Evolutionary conservation across 73 alveolate species (phyloP).

Genomic region (Paramecium bursaria): DNA sequence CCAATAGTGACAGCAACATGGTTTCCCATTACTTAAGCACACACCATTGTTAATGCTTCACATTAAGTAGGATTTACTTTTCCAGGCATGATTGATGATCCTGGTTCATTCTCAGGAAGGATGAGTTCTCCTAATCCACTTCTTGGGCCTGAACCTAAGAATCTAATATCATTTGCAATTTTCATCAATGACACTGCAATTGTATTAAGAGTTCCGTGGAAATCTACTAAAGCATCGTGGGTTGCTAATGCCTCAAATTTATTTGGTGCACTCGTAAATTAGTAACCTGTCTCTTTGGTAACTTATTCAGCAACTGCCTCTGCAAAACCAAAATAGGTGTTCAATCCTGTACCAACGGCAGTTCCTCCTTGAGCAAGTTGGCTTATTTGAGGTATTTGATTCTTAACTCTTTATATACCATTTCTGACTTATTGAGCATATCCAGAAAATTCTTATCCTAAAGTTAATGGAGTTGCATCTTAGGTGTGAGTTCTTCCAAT

Average conservation of each 20-base stretch:
- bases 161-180: conserved; percentile 98
- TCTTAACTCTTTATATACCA: conserved; percentile 84
- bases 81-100: conserved; percentile 99
- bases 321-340: conserved; percentile 87
- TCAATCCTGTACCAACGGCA: conserved; percentile 99
- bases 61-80: conserved; percentile 99
- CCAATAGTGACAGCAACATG: conserved; percentile 98
- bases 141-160: conserved; percentile 99
- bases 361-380: conserved; percentile 99
- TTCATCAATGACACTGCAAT: conserved; percentile 94
- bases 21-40: conserved; percentile 99
- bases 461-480: conserved; percentile 99
- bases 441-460: conserved; percentile 99
- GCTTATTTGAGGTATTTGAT: conserved; percentile 82
- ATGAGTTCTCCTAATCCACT: conserved; percentile 98
- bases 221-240: conserved; percentile 96
- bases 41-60: conserved; percentile 98
- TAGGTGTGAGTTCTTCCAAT: conserved; percentile 99
- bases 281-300: conserved; percentile 92
- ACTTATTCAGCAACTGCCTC: conserved; percentile 86
- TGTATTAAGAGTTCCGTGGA: conserved; percentile 93
- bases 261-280: conserved; percentile 90
- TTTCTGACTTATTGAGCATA: conserved; percentile 89
- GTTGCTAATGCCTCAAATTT: conserved; percentile 96
- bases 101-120: conserved; percentile 99